A percentile compares a stretch with the other conserved stretches of the same genome.
Conservation (phyloP, 108 stramenopile species). For the Cyclotella distinguenda region DNA sequence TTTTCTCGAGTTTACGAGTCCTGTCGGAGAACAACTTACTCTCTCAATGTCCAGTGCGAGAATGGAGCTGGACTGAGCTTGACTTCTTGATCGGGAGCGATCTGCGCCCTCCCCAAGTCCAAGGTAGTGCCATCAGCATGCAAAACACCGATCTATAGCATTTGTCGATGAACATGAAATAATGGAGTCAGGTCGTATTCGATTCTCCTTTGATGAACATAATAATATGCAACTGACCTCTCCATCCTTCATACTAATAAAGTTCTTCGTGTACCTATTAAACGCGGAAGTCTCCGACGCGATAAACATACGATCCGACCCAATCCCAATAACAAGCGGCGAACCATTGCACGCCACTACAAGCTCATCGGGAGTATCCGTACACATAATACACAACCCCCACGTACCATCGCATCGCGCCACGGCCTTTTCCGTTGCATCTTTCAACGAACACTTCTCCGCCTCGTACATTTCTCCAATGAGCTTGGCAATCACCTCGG, state of each 20-base stretch:
- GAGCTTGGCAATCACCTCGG: conserved; percentile 97
- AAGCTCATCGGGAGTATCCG: conserved; percentile 86
- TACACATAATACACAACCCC: conserved; percentile 89
- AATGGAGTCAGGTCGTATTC: too few relatives aligned
- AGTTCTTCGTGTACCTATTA: conserved; percentile 97
- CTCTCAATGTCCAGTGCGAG: conserved; percentile 96
- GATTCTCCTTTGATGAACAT: too few relatives aligned
- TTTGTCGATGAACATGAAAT: too few relatives aligned
- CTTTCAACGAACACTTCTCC: conserved; percentile 59
- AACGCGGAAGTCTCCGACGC: conserved; percentile 98
- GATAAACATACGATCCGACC: conserved; percentile 89
- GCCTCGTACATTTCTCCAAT: conserved; percentile 77
- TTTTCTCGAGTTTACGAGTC: not conserved
- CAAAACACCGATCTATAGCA: conserved; percentile 94
- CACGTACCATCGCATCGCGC: conserved; percentile 90
- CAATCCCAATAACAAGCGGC: conserved; percentile 96
- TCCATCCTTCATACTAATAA: conserved; percentile 98
- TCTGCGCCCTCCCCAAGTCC: conserved; percentile 84
- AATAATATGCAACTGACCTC: too few relatives aligned
- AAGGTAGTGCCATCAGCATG: conserved; percentile 88
- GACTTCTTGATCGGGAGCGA: conserved; percentile 91
- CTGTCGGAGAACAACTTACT: conserved; percentile 26
- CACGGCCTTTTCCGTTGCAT: conserved; percentile 88
- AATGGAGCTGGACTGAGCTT: conserved; percentile 90
- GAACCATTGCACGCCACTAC: conserved; percentile 98